Conservation (phyloP, 1,284 basidiomycete genomes). For the Ganoderma lingzhi region DNA sequence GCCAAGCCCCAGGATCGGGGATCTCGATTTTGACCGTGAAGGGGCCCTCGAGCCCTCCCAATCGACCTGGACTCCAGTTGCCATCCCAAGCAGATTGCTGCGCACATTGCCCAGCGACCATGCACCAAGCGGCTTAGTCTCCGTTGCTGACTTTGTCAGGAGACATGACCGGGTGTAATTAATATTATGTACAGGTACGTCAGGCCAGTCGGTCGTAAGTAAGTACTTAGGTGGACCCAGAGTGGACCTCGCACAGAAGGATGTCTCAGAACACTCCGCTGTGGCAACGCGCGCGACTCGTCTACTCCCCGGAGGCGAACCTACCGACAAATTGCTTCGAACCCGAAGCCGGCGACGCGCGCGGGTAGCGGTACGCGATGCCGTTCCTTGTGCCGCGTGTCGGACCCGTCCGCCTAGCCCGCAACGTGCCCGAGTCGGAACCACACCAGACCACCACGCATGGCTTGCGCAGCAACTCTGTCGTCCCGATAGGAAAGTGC, state of each 20-base stretch:
- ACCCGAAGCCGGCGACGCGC: background rate
- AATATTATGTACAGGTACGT: background rate
- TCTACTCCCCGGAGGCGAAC: background rate
- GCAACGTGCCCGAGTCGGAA: background rate
- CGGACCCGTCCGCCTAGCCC: background rate
- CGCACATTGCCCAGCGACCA: background rate
- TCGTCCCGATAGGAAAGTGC: background rate
- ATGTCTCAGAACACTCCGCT: background rate
- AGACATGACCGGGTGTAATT: background rate
- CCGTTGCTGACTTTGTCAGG: background rate
- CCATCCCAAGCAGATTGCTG: background rate
- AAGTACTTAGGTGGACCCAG: background rate
- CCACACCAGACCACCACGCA: background rate
- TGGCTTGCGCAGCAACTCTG: background rate
- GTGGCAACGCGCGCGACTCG: conserved; percentile 2
- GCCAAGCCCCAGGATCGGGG: background rate
- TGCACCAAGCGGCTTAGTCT: background rate
- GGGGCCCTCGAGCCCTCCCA: background rate
- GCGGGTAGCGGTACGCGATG: background rate
- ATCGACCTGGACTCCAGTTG: background rate
- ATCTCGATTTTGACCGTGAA: background rate
- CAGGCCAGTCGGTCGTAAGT: background rate
- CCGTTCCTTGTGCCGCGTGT: background rate
- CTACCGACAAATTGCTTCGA: background rate
- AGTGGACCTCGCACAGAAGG: background rate